phyloP scores from a whole-genome alignment of 148 eudicot genomes.

The Arbutus unedo region DNA sequence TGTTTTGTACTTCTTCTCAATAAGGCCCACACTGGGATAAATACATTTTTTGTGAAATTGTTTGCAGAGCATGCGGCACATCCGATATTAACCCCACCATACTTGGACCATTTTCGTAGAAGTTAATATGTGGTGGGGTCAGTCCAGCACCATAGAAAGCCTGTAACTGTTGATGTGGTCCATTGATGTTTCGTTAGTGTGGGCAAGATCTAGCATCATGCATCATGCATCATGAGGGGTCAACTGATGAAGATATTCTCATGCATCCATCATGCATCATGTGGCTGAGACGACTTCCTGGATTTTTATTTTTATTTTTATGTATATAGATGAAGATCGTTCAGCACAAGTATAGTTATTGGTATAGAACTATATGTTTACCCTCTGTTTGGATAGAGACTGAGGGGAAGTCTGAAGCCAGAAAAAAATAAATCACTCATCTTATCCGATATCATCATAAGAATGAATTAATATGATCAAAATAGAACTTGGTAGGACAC shows the following conservation, averaged over 20 bases:
- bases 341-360: too few relatives aligned
- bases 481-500: too few relatives aligned
- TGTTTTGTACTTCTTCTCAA: too few relatives aligned
- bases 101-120: background rate
- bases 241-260: slow-evolving; percentile 11
- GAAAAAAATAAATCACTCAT: too few relatives aligned
- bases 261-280: slow-evolving; percentile 7
- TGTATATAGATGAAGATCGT: too few relatives aligned
- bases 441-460: too few relatives aligned
- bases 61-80: background rate
- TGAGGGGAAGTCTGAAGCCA: too few relatives aligned
- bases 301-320: background rate
- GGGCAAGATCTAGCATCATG: slow-evolving; percentile 36
- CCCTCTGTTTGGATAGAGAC: too few relatives aligned
- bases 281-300: background rate
- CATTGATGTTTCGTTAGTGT: slow-evolving; percentile 39
- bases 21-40: background rate
- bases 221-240: slow-evolving; percentile 25
- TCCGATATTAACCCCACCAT: background rate
- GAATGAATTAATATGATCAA: too few relatives aligned
- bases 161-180: slow-evolving; percentile 33
- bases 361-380: too few relatives aligned
- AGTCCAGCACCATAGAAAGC: slow-evolving; percentile 34
- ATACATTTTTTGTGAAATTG: background rate
- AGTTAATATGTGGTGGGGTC: slow-evolving; percentile 14